These are phyloP conservation scores for Poronia punctata DNA, from an alignment of 495 filamentous ascomycete species.

Conservation along the genomic window DNA sequence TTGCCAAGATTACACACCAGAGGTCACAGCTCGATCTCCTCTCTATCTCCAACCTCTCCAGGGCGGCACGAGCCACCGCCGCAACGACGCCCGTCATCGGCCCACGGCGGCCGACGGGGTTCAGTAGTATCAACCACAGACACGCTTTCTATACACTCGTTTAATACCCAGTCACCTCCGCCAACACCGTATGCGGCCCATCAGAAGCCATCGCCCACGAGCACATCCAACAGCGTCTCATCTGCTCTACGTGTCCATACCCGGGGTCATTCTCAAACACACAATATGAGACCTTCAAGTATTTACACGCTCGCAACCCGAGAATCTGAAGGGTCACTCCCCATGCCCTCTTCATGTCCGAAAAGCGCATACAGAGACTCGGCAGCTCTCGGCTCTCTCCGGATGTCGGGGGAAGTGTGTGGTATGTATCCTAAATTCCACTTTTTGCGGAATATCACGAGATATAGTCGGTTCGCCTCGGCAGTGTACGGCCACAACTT, in stretches of 20 bases:
- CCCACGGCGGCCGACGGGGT: constrained; percentile 48
- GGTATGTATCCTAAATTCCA: constrained; percentile 62
- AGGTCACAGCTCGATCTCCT: no score
- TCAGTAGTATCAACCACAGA: constrained; percentile 55
- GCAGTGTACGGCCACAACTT: constrained; percentile 70
- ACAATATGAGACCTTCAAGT: constrained; percentile 41
- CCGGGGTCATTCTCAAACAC: constrained; percentile 30
- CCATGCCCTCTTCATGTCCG: constrained; percentile 47
- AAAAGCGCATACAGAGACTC: constrained; percentile 50
- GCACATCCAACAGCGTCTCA: background rate
- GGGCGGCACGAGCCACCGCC: constrained; percentile 26
- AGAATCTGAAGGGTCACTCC: constrained; percentile 57
- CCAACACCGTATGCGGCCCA: constrained; percentile 15
- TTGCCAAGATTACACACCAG: constrained; percentile 5
- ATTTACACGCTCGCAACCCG: constrained; percentile 64
- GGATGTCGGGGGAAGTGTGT: constrained; percentile 49
- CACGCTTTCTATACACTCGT: constrained; percentile 48
- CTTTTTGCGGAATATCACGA: constrained; percentile 62
- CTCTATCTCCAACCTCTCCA: no score
- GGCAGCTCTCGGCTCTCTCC: constrained; percentile 47
- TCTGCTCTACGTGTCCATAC: constrained; percentile 19
- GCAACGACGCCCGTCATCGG: constrained; percentile 40
- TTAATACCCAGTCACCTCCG: constrained; percentile 43
- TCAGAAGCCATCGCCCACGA: constrained; percentile 1
- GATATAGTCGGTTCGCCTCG: constrained; percentile 72